These are phyloP conservation scores for Rubia occidens DNA, from an alignment of 305 asterid genomes.

Conservation along the genomic window DNA sequence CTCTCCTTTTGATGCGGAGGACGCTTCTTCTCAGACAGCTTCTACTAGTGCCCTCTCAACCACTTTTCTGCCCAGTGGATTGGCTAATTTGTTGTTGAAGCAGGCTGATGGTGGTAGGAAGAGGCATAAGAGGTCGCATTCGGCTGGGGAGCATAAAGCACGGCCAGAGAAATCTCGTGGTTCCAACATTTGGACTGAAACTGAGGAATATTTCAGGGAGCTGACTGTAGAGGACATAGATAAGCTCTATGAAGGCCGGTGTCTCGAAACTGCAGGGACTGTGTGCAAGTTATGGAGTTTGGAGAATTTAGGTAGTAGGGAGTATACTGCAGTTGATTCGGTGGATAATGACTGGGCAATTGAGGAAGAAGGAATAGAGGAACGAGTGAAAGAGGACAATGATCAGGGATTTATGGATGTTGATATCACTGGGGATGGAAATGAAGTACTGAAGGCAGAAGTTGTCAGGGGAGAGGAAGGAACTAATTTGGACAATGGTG, in stretches of 20 bases:
- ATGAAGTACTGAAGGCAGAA: slow-evolving; percentile 14
- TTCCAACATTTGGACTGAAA: slow-evolving; percentile 56
- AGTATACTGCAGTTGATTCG: slow-evolving; percentile 21
- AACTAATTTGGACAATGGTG: slow-evolving; percentile 17
- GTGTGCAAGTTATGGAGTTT: slow-evolving; percentile 7
- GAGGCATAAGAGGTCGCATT: slow-evolving; percentile 69
- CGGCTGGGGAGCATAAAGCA: slow-evolving; percentile 48
- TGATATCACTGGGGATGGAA: slow-evolving; percentile 33
- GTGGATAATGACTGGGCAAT: slow-evolving; percentile 11
- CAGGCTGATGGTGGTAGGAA: slow-evolving; percentile 65
- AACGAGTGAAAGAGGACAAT: slow-evolving; percentile 28
- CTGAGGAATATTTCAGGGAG: slow-evolving; percentile 79
- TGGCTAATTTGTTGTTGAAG: slow-evolving; percentile 51
- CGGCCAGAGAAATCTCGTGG: slow-evolving; percentile 42
- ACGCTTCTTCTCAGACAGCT: slow-evolving; percentile 33
- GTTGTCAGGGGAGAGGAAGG: slow-evolving; percentile 24
- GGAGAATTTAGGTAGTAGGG: slow-evolving; percentile 8
- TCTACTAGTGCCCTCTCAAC: slow-evolving; percentile 20
- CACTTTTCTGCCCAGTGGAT: slow-evolving; percentile 46
- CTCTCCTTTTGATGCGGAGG: slow-evolving; percentile 68
- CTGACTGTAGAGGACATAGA: slow-evolving; percentile 56
- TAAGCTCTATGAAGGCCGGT: slow-evolving; percentile 37
- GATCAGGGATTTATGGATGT: slow-evolving; percentile 46
- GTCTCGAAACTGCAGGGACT: slow-evolving; percentile 9
- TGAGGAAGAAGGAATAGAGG: slow-evolving; percentile 25